These are phyloP conservation scores for Aurantiochytrium sp. DNA, from an alignment of 108 stramenopile species.

Conservation along the genomic window DNA sequence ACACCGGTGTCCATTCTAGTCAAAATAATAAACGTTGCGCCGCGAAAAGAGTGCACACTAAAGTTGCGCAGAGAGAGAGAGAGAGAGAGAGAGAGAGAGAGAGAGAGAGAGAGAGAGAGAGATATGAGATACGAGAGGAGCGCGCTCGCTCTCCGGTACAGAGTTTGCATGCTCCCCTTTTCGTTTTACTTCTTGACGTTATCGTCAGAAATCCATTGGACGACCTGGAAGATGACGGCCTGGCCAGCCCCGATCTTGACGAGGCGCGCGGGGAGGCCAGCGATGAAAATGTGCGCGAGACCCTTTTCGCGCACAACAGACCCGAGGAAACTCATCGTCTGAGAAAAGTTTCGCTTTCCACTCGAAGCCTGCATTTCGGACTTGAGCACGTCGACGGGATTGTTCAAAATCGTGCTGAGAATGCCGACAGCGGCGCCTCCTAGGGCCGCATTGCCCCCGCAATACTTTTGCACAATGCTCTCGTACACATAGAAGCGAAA, in stretches of 20 bases:
- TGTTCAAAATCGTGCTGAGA: background rate
- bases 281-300: background rate
- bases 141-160: background rate
- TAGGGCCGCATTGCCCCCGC: background rate
- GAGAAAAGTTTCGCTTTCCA: background rate
- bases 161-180: background rate
- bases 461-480: background rate
- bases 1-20: no score
- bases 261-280: background rate
- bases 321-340: background rate
- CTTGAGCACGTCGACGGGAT: background rate
- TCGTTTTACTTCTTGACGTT: background rate
- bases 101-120: no score
- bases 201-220: background rate
- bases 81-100: no score
- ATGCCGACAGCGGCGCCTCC: background rate
- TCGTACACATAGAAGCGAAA: background rate
- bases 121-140: no score
- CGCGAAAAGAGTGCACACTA: no score
- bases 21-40: no score
- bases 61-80: no score
- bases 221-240: constrained; percentile 13
- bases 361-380: background rate
- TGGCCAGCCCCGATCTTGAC: background rate
- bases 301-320: background rate